A percentile compares a stretch with the other conserved stretches of the same genome.
phyloP scores from a whole-genome alignment of 192 early-diverging fungal genomes.

The Lobulomyces angularis region DNA sequence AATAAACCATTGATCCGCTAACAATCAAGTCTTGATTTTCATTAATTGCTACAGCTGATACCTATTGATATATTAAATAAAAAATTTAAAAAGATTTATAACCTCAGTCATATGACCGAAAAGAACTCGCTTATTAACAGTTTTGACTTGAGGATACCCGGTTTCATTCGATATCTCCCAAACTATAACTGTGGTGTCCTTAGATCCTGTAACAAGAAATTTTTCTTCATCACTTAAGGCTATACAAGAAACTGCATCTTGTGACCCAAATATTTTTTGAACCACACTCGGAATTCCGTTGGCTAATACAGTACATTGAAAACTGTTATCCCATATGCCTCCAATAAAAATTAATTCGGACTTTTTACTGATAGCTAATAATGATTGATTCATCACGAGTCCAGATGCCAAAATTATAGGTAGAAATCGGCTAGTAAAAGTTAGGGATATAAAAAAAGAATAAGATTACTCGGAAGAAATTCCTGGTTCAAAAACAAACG shows the following conservation, averaged over 20 bases:
- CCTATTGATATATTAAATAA: slow-evolving; percentile 1
- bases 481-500: too few species aligned
- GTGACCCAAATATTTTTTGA: slow-evolving; percentile 25
- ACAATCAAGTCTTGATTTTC: slow-evolving; percentile 27
- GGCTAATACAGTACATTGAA: too few species aligned
- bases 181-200: slow-evolving; percentile 30
- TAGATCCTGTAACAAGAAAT: slow-evolving; percentile 22
- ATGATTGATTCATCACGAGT: too few species aligned
- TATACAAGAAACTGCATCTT: slow-evolving; percentile 27
- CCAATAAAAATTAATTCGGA: too few species aligned
- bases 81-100: neutral
- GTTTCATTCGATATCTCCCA: slow-evolving; percentile 16
- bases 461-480: too few species aligned
- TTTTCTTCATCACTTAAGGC: slow-evolving; percentile 20
- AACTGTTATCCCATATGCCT: slow-evolving; percentile 32
- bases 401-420: too few species aligned
- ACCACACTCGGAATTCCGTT: slow-evolving; percentile 9
- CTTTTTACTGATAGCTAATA: too few species aligned
- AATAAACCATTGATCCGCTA: slow-evolving; percentile 21
- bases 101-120: slow-evolving; percentile 33
- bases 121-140: slow-evolving; percentile 14
- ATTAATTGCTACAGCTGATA: slow-evolving; percentile 21
- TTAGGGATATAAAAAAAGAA: too few species aligned
- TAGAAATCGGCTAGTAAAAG: too few species aligned
- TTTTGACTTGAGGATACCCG: slow-evolving; percentile 1